phyloP scores from a whole-genome alignment of 805 yeast genomes.

The Komagataella pastoris region DNA sequence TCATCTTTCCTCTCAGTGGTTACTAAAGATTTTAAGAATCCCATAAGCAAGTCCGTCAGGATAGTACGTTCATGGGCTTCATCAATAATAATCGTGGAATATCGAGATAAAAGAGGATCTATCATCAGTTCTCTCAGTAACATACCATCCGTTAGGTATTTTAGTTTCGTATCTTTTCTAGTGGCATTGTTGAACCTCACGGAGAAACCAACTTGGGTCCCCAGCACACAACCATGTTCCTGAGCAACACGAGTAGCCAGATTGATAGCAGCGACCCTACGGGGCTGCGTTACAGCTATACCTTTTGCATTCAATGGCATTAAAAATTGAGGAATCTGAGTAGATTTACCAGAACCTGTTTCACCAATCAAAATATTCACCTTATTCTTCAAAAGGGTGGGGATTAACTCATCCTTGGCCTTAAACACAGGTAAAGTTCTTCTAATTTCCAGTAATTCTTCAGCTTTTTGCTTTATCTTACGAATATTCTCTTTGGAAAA shows the following conservation, averaged over 20 bases:
- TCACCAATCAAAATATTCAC: constrained; percentile 87
- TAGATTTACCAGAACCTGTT: constrained; percentile 96
- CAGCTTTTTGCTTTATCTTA: constrained; percentile 24
- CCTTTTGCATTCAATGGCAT: constrained; percentile 36
- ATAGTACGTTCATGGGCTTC: constrained; percentile 98
- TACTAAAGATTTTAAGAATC: constrained; percentile 65
- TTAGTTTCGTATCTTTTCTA: constrained; percentile 46
- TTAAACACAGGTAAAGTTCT: constrained; percentile 62
- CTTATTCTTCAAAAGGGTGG: constrained; percentile 37
- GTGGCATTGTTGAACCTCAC: constrained; percentile 79
- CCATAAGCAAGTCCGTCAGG: constrained; percentile 79
- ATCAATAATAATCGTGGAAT: constrained; percentile 73
- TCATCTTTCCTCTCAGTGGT: constrained; percentile 29
- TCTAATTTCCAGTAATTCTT: constrained; percentile 35
- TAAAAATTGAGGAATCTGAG: constrained; percentile 91
- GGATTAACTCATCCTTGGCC: constrained; percentile 50
- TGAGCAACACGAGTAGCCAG: constrained; percentile 87
- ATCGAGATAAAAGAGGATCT: constrained; percentile 47
- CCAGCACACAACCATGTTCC: constrained; percentile 67
- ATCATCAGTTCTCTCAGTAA: constrained; percentile 80
- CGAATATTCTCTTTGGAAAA: constrained; percentile 1
- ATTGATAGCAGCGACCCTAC: constrained; percentile 94
- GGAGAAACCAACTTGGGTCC: constrained; percentile 81
- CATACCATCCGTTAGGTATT: constrained; percentile 97
- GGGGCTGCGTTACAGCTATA: constrained; percentile 92